Percentiles rank a stretch among this genome's conserved stretches.
Conservation (phyloP, 1,139 yeast species). For the Cylindricascospora bacillispora region DNA sequence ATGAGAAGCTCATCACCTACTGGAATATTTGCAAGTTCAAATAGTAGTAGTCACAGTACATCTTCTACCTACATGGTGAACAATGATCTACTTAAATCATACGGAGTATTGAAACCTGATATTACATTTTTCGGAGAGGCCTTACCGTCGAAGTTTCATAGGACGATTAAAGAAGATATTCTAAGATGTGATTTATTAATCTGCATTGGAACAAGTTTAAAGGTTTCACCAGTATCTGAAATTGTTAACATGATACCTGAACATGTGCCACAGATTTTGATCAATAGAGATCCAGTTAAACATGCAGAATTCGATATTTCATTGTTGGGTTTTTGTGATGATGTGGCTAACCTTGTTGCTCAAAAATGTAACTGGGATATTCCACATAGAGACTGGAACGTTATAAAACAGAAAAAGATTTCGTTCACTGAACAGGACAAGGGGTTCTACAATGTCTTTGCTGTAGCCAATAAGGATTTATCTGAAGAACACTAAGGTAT, state of each 20-base stretch:
- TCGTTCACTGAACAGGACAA: conserved; percentile 15
- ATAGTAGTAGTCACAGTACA: conserved; percentile 1
- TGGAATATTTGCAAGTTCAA: too few relatives aligned
- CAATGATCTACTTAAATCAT: conserved; percentile 27
- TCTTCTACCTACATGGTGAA: conserved; percentile 2
- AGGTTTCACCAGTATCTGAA: conserved; percentile 93
- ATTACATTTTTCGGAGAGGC: conserved; percentile 91
- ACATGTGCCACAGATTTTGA: conserved; percentile 67
- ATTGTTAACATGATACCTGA: conserved; percentile 63
- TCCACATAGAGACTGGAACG: conserved; percentile 36
- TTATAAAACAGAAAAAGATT: conserved; percentile 13
- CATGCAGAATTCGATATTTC: conserved; percentile 75
- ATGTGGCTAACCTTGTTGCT: conserved; percentile 58
- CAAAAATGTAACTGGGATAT: conserved; percentile 55
- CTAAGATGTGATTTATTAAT: conserved; percentile 65
- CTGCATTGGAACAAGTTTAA: conserved; percentile 85
- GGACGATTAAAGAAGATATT: conserved; percentile 44
- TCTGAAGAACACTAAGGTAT: background rate
- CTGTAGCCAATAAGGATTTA: conserved; percentile 1
- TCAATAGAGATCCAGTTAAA: conserved; percentile 64
- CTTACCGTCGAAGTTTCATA: conserved; percentile 63
- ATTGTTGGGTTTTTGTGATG: conserved; percentile 78
- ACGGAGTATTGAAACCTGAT: conserved; percentile 87
- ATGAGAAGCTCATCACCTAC: too few relatives aligned
- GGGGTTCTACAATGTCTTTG: conserved; percentile 14